phyloP scores from a whole-genome alignment of 805 yeast genomes.

The Spencermartinsiella europaea region DNA sequence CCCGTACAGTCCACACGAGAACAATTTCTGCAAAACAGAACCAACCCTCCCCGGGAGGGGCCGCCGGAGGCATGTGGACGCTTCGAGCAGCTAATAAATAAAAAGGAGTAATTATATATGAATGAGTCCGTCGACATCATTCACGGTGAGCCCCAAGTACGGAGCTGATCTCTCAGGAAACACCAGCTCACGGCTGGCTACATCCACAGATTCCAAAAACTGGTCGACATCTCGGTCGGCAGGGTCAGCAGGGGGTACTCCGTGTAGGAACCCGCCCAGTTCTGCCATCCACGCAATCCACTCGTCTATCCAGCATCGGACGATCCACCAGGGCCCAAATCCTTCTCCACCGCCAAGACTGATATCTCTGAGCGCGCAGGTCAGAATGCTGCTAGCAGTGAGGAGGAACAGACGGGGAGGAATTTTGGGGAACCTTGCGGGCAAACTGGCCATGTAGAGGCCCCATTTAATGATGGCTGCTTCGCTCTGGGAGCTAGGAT shows the following conservation, averaged over 20 bases:
- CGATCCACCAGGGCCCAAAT: constrained; percentile 71
- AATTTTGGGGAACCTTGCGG: constrained; percentile 43
- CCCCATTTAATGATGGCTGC: constrained; percentile 34
- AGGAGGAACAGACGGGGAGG: constrained; percentile 54
- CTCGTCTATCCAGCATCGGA: constrained; percentile 73
- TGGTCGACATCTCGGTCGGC: neutral
- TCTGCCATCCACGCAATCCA: constrained; percentile 65
- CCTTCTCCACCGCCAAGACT: constrained; percentile 53
- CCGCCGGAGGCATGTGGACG: too few species aligned
- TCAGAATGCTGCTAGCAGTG: constrained; percentile 48
- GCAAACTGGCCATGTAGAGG: constrained; percentile 38
- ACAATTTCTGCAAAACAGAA: too few species aligned
- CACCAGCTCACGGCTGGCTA: neutral
- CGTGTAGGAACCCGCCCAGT: constrained; percentile 29
- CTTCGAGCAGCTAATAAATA: too few species aligned
- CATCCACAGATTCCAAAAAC: neutral
- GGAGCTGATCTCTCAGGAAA: neutral
- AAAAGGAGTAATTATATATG: too few species aligned
- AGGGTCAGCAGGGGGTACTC: constrained; percentile 2
- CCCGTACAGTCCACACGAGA: too few species aligned
- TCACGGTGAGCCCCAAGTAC: neutral
- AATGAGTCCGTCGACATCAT: too few species aligned
- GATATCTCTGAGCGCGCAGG: constrained; percentile 58
- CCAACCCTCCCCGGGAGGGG: too few species aligned
- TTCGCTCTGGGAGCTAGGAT: constrained; percentile 12